Evolutionary conservation across 2,329 filamentous ascomycete species (phyloP), one percentile per base, ranked within the genome.

Genomic region (Exophiala oligosperma): DNA sequence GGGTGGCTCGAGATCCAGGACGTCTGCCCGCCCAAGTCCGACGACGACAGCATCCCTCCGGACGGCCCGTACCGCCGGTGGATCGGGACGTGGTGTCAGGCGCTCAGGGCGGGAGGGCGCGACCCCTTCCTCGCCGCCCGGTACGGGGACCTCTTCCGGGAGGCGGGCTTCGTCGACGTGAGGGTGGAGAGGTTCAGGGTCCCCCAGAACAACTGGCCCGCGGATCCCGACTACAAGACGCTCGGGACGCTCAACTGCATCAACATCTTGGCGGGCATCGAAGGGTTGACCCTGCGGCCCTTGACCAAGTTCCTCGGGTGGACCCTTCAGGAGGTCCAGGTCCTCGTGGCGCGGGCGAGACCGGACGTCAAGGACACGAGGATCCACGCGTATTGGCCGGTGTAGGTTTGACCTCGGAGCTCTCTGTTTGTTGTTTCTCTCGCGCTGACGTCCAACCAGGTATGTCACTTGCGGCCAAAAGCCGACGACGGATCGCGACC

Each of bases 111-210:
- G 14, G 35, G 35, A 37, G 35, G 35, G 35, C 35, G 35, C 14
- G 35, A 37, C 14, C 35, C 35, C 14, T 37, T 37, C 14, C 35
- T 37, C 14, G 35, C 35, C 14, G 35, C 35, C 14, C 7, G 14
- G 14, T 37, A 37, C 35, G 35, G 1, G 32, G 35, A 40, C 23
- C 51, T 56, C 35, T 81, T 72, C 38, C 38, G 56, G 9, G 60
- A 63, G 1, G 63, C 65, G 6, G 62, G 61, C 1, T 72, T 72
- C 40, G 50, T 66, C 21, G 56, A 68, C 32, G 57, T 69, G n/a
- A 26, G 53, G 4, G 43, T 60, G 6, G 47, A 55, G 21, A 52
- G 59, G 26, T 62, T 61, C 35, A 56, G 66, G 26, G 57, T 60
- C 9, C 62, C 62, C 9, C 56, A 37, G 14, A 37, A 37, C 35